Conservation (phyloP, 2,329 filamentous ascomycete genomes). For the Metarhizium anisopliae region DNA sequence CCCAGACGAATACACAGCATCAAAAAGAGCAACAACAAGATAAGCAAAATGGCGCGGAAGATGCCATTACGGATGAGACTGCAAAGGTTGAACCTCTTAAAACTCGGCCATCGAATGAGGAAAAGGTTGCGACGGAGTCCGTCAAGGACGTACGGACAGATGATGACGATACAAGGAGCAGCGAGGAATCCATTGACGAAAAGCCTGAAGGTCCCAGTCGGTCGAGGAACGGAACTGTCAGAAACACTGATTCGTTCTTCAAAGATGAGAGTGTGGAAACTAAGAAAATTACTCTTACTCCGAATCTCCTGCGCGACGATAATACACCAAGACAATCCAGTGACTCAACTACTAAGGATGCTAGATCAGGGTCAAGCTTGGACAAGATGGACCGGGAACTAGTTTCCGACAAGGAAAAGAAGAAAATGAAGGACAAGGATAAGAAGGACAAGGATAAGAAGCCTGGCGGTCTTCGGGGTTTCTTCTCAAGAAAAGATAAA, state of each 20-base stretch:
- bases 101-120: conserved; percentile 33
- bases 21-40: conserved; percentile 19
- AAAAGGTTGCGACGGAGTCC: conserved; percentile 24
- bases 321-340: conserved; percentile 45
- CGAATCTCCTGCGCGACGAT: conserved; percentile 83
- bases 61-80: conserved; percentile 36
- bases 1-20: conserved; percentile 20
- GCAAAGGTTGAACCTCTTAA: conserved; percentile 49
- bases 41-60: conserved; percentile 13
- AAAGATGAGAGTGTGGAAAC: conserved; percentile 93
- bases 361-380: conserved; percentile 55
- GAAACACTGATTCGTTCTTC: conserved; percentile 95
- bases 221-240: conserved; percentile 75
- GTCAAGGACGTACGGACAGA: conserved; percentile 22
- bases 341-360: conserved; percentile 34
- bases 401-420: conserved; percentile 62
- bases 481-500: conserved; percentile 56
- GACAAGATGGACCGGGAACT: conserved; percentile 55
- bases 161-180: conserved; percentile 33
- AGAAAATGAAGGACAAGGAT: conserved; percentile 65
- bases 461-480: conserved; percentile 45
- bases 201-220: conserved; percentile 45
- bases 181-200: conserved; percentile 58
- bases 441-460: conserved; percentile 61
- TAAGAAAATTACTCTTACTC: conserved; percentile 93